Base-by-base conservation (phyloP, 1,284 basidiomycete genomes). In the Phaffia rhodozyma region DNA sequence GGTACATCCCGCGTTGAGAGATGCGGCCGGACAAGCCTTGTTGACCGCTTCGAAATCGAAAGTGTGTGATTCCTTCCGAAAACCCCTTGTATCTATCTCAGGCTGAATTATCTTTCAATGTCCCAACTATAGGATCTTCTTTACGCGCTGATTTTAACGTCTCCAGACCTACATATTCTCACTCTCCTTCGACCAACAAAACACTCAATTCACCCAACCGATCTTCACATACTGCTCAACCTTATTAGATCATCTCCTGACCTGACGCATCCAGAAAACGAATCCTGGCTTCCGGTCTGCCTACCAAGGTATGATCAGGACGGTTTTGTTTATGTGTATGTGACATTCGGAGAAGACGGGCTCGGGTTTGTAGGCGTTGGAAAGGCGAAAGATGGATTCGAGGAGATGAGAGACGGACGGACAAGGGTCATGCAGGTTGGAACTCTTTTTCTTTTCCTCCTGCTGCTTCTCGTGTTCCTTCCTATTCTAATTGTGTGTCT, bases 271-370 rank as follows among this genome's bases (percentile, higher is more conserved):
- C 85, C 66, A 80, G 90, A 86, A 1, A 80, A 87, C 6, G 86
- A 92, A 25, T 87, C 87, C 5, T 98, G 92, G 90, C 81, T 97
- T 2, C 96, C 96, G 0, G 82, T 99, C 58, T 98, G 94, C 72
- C 81, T 99, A 13, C 94, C 96, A 0, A 92, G 92, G 72, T 97
- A 91, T 78, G 93, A 97, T 69, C 80, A 91, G 0, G 79, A 85
- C 1, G 89, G 87, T 0, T 97, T 97, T 74, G 85, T 96, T 23
- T 91, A 98, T 74, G 89, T 90, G 21, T 97, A 94, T 71, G 83
- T 97, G 61, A 85, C 84, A 48, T 94, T 88, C 73, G 74, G 86
- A 25, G 77, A 76, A 57, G 71, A 71, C 4, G 72, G 73, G 18
- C 70, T 78, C 1, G 77, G 78, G 0, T 65, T 80, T 18, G 74